Conservation (phyloP, 148 eudicot species). For the Vaccinium macrocarpon region DNA sequence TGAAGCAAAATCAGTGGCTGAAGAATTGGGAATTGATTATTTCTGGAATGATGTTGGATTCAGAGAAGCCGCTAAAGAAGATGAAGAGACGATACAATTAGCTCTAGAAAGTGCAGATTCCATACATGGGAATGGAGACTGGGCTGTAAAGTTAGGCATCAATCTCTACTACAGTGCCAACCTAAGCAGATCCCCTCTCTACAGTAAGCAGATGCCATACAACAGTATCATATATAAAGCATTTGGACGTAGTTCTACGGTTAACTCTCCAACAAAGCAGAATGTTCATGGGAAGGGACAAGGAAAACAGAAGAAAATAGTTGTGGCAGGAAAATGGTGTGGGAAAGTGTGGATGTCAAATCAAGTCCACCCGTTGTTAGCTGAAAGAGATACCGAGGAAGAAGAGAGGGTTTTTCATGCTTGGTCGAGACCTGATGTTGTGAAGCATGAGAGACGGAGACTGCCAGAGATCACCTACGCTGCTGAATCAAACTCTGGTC, state of each 20-base stretch:
- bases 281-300: conserved; percentile 33
- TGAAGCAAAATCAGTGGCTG: conserved; percentile 73
- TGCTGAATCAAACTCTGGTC: conserved; percentile 25
- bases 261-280: conserved; percentile 27
- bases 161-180: conserved; percentile 85
- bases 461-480: conserved; percentile 28
- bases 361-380: conserved; percentile 81
- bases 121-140: conserved; percentile 78
- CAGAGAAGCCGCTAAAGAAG: conserved; percentile 56
- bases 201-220: conserved; percentile 93
- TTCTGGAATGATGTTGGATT: conserved; percentile 64
- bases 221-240: conserved; percentile 72
- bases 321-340: conserved; percentile 95
- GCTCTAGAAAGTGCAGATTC: conserved; percentile 76
- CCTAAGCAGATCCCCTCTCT: conserved; percentile 91
- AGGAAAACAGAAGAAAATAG: conserved; percentile 64
- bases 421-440: conserved; percentile 35
- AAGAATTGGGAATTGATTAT: conserved; percentile 57
- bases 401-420: conserved; percentile 32
- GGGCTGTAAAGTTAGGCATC: conserved; percentile 91
- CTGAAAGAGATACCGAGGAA: conserved; percentile 44
- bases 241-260: conserved; percentile 62
- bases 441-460: conserved; percentile 41
- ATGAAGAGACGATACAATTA: conserved; percentile 58
- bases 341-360: conserved; percentile 98